Conservation (phyloP, 768 basidiomycete genomes). For the Suillus subluteus region DNA sequence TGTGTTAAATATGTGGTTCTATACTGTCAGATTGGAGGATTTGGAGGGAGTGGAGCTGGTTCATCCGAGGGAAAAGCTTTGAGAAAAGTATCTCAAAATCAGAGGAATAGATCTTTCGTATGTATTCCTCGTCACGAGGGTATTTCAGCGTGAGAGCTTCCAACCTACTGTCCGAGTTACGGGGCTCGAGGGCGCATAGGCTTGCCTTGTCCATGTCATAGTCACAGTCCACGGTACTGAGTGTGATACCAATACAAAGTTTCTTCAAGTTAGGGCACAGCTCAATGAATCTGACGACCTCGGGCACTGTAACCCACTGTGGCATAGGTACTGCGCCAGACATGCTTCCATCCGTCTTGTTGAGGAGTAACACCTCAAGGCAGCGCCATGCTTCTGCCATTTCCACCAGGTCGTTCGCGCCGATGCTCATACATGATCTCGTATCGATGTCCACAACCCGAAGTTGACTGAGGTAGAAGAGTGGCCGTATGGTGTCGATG, state of each 20-base stretch:
- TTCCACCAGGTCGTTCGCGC: conserved; percentile 44
- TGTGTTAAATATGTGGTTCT: not conserved
- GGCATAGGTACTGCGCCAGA: not conserved
- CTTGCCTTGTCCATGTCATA: not conserved
- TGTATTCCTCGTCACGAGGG: not conserved
- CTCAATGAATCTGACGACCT: not conserved
- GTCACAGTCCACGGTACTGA: not conserved
- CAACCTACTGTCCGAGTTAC: not conserved
- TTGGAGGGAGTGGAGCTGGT: not conserved
- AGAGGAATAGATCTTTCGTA: not conserved
- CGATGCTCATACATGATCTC: conserved; percentile 34
- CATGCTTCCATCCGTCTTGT: conserved; percentile 18
- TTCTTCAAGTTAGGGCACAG: not conserved
- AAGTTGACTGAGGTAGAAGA: conserved; percentile 36
- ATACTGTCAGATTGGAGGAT: not conserved
- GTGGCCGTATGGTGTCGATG: conserved; percentile 36
- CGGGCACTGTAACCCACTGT: not conserved
- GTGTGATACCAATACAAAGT: not conserved
- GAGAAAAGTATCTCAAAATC: not conserved
- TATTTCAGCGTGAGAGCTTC: not conserved
- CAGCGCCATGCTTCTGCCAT: conserved; percentile 49
- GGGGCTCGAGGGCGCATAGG: not conserved
- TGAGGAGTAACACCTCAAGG: conserved; percentile 47
- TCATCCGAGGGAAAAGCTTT: not conserved
- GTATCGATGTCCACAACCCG: conserved; percentile 37